phyloP scores from a whole-genome alignment of 495 filamentous ascomycete genomes.

The Hypoxylon subgilvum region DNA sequence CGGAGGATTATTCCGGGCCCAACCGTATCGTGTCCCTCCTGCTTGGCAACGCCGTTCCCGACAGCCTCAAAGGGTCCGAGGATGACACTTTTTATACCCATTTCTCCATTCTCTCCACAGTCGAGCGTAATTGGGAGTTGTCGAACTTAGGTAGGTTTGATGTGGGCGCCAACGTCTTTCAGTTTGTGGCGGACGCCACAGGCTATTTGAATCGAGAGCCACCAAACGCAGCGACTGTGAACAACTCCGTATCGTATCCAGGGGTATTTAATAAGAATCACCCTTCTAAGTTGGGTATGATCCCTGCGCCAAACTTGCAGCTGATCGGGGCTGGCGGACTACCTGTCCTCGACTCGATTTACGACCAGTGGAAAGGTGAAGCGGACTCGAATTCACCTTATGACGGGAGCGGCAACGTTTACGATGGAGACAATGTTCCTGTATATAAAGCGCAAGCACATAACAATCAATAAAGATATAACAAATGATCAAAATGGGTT shows the following conservation, averaged over 20 bases:
- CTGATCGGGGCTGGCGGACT: slow-evolving; percentile 53
- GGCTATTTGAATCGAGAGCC: slow-evolving; percentile 65
- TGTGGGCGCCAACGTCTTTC: slow-evolving; percentile 72
- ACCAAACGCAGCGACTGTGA: slow-evolving; percentile 61
- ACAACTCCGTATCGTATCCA: slow-evolving; percentile 68
- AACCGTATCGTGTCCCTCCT: slow-evolving; percentile 69
- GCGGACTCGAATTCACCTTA: slow-evolving; percentile 49
- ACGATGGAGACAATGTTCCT: slow-evolving; percentile 45
- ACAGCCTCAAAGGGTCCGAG: slow-evolving; percentile 59
- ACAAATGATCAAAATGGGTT: neutral
- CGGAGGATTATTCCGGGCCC: slow-evolving; percentile 58
- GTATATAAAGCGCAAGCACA: slow-evolving; percentile 28
- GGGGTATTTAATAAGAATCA: slow-evolving; percentile 57
- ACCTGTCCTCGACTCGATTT: slow-evolving; percentile 42
- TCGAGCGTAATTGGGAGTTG: slow-evolving; percentile 71
- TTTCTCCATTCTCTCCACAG: slow-evolving; percentile 69
- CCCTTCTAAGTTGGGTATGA: slow-evolving; percentile 30
- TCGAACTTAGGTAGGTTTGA: slow-evolving; percentile 73
- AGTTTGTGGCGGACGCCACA: slow-evolving; percentile 63
- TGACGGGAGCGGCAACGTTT: slow-evolving; percentile 54
- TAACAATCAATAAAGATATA: neutral
- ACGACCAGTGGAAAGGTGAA: slow-evolving; percentile 36
- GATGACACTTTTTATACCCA: slow-evolving; percentile 76
- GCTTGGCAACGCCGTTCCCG: slow-evolving; percentile 67
- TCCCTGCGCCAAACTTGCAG: slow-evolving; percentile 53